A percentile compares a stretch with the other conserved stretches of the same genome.
These are phyloP conservation scores for Cryphonectria nitschkei DNA, from an alignment of 2,329 filamentous ascomycete species.

Conservation along the genomic window DNA sequence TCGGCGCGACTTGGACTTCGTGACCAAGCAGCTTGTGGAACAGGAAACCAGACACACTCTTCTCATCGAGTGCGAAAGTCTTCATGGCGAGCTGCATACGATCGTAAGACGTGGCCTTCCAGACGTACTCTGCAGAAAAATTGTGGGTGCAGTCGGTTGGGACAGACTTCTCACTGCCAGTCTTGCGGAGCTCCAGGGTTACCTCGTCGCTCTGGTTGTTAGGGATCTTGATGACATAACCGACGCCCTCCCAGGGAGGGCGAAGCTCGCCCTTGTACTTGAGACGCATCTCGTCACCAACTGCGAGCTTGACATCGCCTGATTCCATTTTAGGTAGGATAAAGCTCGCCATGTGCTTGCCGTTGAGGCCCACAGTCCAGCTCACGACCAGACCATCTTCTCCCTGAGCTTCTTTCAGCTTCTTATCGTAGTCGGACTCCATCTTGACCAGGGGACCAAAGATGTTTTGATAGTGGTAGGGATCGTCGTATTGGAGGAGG, in stretches of 20 bases:
- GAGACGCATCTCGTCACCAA: conserved; percentile 97
- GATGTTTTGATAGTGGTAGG: conserved; percentile 98
- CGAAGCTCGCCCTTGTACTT: conserved; percentile 95
- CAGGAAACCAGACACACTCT: conserved; percentile 98
- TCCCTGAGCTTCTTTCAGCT: conserved; percentile 96
- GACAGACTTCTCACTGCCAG: conserved; percentile 93
- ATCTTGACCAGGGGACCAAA: conserved; percentile 98
- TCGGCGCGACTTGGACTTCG: conserved; percentile 89
- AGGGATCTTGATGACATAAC: conserved; percentile 98
- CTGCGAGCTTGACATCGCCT: conserved; percentile 95
- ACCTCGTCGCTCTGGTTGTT: conserved; percentile 99
- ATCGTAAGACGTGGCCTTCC: conserved; percentile 99
- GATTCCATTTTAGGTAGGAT: conserved; percentile 96
- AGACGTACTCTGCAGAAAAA: conserved; percentile 98
- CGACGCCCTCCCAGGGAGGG: conserved; percentile 93
- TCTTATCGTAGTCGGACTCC: conserved; percentile 98
- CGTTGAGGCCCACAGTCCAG: conserved; percentile 95
- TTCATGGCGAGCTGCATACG: conserved; percentile 99
- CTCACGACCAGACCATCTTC: conserved; percentile 93
- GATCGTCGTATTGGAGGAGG: conserved; percentile 91
- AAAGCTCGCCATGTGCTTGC: conserved; percentile 95
- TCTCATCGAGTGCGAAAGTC: conserved; percentile 95
- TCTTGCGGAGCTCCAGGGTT: conserved; percentile 89
- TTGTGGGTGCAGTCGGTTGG: conserved; percentile 96
- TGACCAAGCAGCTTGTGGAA: conserved; percentile 96